These are phyloP conservation scores for Botrytis tulipae DNA, from an alignment of 2,329 filamentous ascomycete species.

Conservation along the genomic window DNA sequence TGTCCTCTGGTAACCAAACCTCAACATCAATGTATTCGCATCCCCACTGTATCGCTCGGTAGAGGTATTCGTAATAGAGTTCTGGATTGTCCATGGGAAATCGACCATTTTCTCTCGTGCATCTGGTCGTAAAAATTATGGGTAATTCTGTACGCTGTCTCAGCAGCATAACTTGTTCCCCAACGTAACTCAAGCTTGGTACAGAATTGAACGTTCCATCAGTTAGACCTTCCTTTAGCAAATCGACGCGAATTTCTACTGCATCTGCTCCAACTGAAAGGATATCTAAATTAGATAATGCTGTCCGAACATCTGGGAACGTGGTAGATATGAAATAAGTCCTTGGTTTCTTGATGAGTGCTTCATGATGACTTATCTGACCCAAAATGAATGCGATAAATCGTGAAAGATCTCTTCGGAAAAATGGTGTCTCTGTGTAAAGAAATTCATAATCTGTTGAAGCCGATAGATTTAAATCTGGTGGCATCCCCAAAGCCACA, in stretches of 20 bases:
- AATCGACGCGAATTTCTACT: conserved; percentile 79
- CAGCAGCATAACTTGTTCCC: conserved; percentile 80
- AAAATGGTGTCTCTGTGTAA: conserved; percentile 70
- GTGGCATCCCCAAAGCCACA: conserved; percentile 66
- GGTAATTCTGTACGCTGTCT: conserved; percentile 81
- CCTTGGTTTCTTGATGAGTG: conserved; percentile 71
- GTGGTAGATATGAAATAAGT: conserved; percentile 87
- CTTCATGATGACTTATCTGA: conserved; percentile 74
- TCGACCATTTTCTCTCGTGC: conserved; percentile 75
- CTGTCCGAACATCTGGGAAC: conserved; percentile 80
- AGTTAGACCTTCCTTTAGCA: conserved; percentile 68
- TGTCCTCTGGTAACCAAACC: conserved; percentile 77
- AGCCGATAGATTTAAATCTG: conserved; percentile 63
- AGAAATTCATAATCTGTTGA: conserved; percentile 83
- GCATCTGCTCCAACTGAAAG: conserved; percentile 83
- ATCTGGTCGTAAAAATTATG: conserved; percentile 86
- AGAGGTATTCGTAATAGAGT: conserved; percentile 76
- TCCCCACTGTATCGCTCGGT: conserved; percentile 82
- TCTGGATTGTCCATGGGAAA: conserved; percentile 80
- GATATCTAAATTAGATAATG: conserved; percentile 81
- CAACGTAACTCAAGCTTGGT: conserved; percentile 79
- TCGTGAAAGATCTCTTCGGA: conserved; percentile 71
- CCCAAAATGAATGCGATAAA: conserved; percentile 79
- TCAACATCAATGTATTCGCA: conserved; percentile 90
- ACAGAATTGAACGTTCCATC: conserved; percentile 63